Evolutionary conservation across 805 yeast species (phyloP), one percentile per base, ranked within the genome.

Genomic region (Candida endomychidarum): DNA sequence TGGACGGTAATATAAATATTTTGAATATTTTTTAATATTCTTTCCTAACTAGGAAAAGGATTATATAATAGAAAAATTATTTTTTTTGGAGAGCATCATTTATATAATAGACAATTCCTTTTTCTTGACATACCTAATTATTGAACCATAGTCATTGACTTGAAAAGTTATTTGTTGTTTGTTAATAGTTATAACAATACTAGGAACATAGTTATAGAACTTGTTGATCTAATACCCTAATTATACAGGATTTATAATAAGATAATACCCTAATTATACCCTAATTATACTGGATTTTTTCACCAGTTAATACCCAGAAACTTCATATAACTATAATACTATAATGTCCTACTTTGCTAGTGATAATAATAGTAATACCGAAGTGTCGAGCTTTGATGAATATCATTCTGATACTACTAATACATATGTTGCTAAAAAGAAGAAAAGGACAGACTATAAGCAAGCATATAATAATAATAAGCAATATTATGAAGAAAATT

Each of bases 381-480:
- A 32, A 21, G 24, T 22, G 16, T 32, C 35, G 19, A 32, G 35
- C 17, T 30, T 33, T 23, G 33, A 38, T 14, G 40, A 40, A 5
- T 41, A 46, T 23, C 28, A 42, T 22, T 48, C 53, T 1, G 54
- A 50, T 26, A 50, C 54, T 7, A 43, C 49, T 4, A 42, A 42
- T 23, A 50, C 54, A 12, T 50, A 43, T 39, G 52, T 50, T 8
- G 24, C 27, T 3, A 23, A 33, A n/a, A 32, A 25, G 27, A 7
- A 41, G 27, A 34, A 43, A 26, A 42, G 39, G 9, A 29, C 40
- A 12, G 40, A 39, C 10, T 22, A 21, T 14, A 32, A 12, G 25
- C 8, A 25, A 11, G 15, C 18, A 16, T 24, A 17, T 14, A 34
- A 25, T 14, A 39, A 32, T 21, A 32, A 32, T 32, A 32, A 32